Evolutionary conservation across 306 rosid species (phyloP), one percentile per base, ranked within the genome.

Genomic region (Dicorynia guianensis): DNA sequence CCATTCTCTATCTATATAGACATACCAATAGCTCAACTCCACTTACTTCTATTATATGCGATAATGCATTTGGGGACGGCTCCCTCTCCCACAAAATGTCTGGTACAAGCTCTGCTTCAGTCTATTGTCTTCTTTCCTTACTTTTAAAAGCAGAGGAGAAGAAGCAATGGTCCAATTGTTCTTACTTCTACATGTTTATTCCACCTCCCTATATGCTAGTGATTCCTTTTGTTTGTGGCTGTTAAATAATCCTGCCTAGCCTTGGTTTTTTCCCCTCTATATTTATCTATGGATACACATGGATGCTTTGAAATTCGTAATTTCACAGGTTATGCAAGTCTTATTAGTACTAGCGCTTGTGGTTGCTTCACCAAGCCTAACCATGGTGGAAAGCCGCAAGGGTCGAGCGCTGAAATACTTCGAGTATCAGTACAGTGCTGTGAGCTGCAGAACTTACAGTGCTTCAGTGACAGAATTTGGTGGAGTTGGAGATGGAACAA

Each of bases 401-500:
- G 33, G 11, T 0, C 0, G 1, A 50, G 48, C 4, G 4, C 0
- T 8, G 36, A 17, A 11, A 5, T 4, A 9, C 20, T 17, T 81
- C 1, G 19, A 25, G 2, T 25, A 25, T 25, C 30, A 34, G 7
- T 65, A 63, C 65, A 10, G 42, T 0, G 79, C 77, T 3, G 18
- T 81, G 1, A 77, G 8, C 53, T 86, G 89, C 30, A 60, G 92
- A n/a, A 72, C 72, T 10, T 86, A 88, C 61, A 72, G 76, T 25
- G 83, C 90, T 3, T 5, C 57, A 15, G 10, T 88, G 80, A 79
- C 86, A 0, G 83, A 83, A 14, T 88, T 83, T n/a, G 92, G 92
- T 6, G 89, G 76, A 7, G 86, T 88, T 14, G 89, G 88, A 5
- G 92, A 88, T 68, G 92, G 92, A 4, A 54, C 63, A 12, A 85